These are phyloP conservation scores for Actinomortierella ambigua DNA, from an alignment of 371 early-diverging fungal genomes.

Conservation along the genomic window DNA sequence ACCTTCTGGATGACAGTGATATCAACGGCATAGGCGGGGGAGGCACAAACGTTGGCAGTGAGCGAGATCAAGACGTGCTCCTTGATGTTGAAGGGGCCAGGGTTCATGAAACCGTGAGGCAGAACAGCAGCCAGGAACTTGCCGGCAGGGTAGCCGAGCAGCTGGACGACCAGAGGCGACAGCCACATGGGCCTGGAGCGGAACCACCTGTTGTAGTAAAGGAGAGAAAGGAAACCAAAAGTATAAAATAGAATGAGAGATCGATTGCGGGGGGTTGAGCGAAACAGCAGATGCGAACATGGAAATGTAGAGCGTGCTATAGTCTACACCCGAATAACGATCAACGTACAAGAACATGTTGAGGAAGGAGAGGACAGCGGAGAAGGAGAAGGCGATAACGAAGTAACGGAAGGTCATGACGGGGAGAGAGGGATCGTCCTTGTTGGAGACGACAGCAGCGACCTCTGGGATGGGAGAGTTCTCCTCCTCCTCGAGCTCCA, in stretches of 20 bases:
- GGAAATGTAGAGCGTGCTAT: too few relatives aligned
- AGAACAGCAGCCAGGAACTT: constrained; percentile 54
- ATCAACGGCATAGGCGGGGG: constrained; percentile 74
- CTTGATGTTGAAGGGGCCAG: constrained; percentile 78
- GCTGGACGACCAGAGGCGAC: constrained; percentile 60
- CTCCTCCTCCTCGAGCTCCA: constrained; percentile 40
- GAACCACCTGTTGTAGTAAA: constrained; percentile 50
- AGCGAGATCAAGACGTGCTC: constrained; percentile 71
- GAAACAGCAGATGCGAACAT: too few relatives aligned
- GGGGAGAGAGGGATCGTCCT: constrained; percentile 68
- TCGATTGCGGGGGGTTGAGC: too few relatives aligned
- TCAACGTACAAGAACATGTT: constrained; percentile 63
- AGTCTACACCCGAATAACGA: too few relatives aligned
- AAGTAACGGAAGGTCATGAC: constrained; percentile 77
- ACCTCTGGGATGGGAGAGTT: constrained; percentile 46
- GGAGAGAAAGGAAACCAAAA: too few relatives aligned
- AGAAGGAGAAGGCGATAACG: constrained; percentile 70
- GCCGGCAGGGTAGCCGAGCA: constrained; percentile 68
- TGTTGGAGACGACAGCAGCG: constrained; percentile 42
- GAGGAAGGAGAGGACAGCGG: constrained; percentile 61
- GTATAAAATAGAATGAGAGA: too few relatives aligned
- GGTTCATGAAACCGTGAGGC: constrained; percentile 58
- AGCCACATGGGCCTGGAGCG: constrained; percentile 57
- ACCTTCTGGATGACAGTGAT: constrained; percentile 66
- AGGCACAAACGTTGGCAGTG: constrained; percentile 54